Evolutionary conservation across 495 filamentous ascomycete species (phyloP).

Genomic region (Annulohypoxylon nitens): DNA sequence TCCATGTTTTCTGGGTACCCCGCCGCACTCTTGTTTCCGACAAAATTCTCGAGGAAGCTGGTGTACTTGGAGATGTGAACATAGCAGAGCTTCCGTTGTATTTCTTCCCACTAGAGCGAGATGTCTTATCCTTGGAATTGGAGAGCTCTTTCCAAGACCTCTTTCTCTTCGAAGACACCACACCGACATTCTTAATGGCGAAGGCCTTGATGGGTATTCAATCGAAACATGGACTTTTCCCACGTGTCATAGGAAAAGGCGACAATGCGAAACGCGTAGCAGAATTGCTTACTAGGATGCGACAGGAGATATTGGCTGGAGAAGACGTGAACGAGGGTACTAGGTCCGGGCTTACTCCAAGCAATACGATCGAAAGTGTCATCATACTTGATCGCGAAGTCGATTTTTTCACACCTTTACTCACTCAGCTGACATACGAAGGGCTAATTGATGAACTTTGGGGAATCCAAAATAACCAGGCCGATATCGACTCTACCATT

Average conservation of each 20-base stretch:
- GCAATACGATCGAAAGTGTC: slow-evolving; percentile 85
- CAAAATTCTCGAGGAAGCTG: slow-evolving; percentile 91
- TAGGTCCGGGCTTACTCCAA: slow-evolving; percentile 83
- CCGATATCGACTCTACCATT: slow-evolving; percentile 92
- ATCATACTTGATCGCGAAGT: slow-evolving; percentile 97
- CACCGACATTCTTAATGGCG: slow-evolving; percentile 85
- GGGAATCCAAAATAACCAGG: slow-evolving; percentile 87
- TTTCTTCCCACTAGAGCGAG: slow-evolving; percentile 91
- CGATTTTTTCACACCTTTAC: slow-evolving; percentile 88
- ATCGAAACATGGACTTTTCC: slow-evolving; percentile 91
- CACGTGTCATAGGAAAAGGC: slow-evolving; percentile 95
- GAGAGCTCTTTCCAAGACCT: slow-evolving; percentile 88
- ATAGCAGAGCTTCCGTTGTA: slow-evolving; percentile 86
- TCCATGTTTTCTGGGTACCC: slow-evolving; percentile 93
- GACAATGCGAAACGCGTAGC: slow-evolving; percentile 90
- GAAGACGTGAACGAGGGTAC: slow-evolving; percentile 74
- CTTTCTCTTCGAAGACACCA: slow-evolving; percentile 92
- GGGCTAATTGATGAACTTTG: slow-evolving; percentile 96
- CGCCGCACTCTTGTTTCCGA: slow-evolving; percentile 92
- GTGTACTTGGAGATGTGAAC: slow-evolving; percentile 91
- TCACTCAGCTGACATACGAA: slow-evolving; percentile 97
- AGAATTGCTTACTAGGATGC: slow-evolving; percentile 92
- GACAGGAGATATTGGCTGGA: slow-evolving; percentile 85
- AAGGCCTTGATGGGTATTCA: slow-evolving; percentile 97
- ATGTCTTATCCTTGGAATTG: slow-evolving; percentile 91